Conservation (phyloP, 2,329 filamentous ascomycete genomes). For the Macroventuria anomochaeta region DNA sequence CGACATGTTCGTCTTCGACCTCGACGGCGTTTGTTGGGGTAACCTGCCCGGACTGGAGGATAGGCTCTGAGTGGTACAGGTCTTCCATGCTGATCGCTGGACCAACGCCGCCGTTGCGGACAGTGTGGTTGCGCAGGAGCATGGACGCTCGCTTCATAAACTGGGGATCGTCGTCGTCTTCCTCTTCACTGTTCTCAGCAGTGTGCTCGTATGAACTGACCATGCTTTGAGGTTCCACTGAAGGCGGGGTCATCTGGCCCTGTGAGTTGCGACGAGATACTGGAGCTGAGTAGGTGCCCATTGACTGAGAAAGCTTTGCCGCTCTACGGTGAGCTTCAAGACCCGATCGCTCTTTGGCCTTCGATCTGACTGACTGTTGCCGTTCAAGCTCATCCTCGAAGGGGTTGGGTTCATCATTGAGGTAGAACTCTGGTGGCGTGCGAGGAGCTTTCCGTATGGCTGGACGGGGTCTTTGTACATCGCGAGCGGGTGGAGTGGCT, state of each 20-base stretch:
- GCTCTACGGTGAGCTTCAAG: constrained; percentile 46
- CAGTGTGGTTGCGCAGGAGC: constrained; percentile 44
- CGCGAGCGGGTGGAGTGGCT: constrained; percentile 24
- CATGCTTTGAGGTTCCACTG: constrained; percentile 27
- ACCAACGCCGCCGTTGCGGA: constrained; percentile 21
- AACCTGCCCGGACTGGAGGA: constrained; percentile 53
- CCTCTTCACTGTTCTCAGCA: constrained; percentile 34
- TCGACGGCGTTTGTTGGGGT: constrained; percentile 58
- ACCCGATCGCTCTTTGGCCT: constrained; percentile 43
- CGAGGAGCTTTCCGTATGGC: constrained; percentile 45
- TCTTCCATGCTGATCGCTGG: constrained; percentile 34
- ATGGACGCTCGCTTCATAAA: constrained; percentile 52
- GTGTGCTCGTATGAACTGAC: constrained; percentile 27
- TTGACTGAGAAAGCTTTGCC: constrained; percentile 42
- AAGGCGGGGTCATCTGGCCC: constrained; percentile 35
- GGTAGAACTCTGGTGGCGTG: constrained; percentile 43
- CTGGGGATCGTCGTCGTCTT: constrained; percentile 38
- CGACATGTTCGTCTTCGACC: constrained; percentile 68
- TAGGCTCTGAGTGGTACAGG: constrained; percentile 40
- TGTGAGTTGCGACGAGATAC: constrained; percentile 44
- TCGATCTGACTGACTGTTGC: constrained; percentile 19
- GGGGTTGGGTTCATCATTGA: constrained; percentile 44
- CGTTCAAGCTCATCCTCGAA: constrained; percentile 34
- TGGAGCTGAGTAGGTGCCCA: constrained; percentile 47
- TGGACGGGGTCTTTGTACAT: constrained; percentile 46